These are phyloP conservation scores for Periglandula ipomoeae DNA, from an alignment of 2,329 filamentous ascomycete genomes.

Conservation along the genomic window DNA sequence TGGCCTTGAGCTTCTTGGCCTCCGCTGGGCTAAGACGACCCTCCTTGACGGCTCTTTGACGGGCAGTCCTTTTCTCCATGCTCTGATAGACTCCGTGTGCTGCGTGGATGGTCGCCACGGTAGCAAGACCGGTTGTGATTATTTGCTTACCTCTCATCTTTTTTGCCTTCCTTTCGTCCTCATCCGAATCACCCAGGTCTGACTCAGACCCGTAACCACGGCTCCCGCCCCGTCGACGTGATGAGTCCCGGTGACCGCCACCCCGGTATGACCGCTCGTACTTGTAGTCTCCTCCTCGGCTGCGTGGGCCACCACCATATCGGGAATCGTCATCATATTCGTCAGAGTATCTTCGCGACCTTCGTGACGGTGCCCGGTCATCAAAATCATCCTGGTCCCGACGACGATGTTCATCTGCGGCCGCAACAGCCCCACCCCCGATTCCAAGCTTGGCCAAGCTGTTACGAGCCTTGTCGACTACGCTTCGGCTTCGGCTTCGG, in stretches of 20 bases:
- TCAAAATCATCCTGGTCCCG: conserved; percentile 37
- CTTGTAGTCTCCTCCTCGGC: conserved; percentile 35
- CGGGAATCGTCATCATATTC: conserved; percentile 39
- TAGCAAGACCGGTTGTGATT: conserved; percentile 45
- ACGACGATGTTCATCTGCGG: conserved; percentile 28
- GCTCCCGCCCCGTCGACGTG: conserved; percentile 26
- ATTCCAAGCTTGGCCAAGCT: conserved; percentile 54
- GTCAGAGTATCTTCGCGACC: conserved; percentile 31
- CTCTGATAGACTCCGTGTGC: conserved; percentile 49
- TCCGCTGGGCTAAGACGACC: conserved; percentile 41
- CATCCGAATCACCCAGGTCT: conserved; percentile 48
- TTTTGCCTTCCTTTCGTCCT: conserved; percentile 43
- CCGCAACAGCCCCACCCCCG: conserved; percentile 34
- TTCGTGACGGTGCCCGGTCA: conserved; percentile 29
- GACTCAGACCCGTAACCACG: conserved; percentile 42
- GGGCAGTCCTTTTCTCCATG: conserved; percentile 45
- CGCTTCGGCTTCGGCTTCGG: conserved; percentile 51
- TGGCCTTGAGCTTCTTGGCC: conserved; percentile 48
- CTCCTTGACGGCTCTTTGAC: conserved; percentile 44
- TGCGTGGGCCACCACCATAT: conserved; percentile 20
- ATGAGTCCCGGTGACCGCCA: conserved; percentile 27
- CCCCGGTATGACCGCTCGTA: conserved; percentile 34
- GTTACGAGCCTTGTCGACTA: conserved; percentile 54
- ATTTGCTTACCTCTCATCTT: conserved; percentile 56
- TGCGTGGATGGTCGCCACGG: conserved; percentile 51